A percentile compares a stretch with the other conserved stretches of the same genome.
Conservation (phyloP, 345 rosid genomes). For the Lepidium sativum region DNA sequence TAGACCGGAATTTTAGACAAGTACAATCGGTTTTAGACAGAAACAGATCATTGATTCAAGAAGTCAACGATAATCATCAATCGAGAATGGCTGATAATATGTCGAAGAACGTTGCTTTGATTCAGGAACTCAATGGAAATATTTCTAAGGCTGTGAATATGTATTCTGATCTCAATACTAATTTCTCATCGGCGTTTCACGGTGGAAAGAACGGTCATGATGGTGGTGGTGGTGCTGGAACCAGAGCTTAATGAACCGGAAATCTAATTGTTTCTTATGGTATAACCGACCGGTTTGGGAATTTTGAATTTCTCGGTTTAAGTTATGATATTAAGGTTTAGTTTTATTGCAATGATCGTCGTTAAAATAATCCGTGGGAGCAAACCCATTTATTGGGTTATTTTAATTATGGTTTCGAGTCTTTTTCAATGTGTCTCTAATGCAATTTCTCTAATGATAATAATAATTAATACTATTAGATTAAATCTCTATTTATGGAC, state of each 20-base stretch:
- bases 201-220: conserved; percentile 23
- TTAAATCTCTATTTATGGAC: background rate
- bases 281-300: conserved; percentile 22
- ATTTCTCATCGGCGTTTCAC: conserved; percentile 42
- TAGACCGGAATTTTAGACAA: conserved; percentile 45
- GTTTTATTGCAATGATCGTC: conserved; percentile 23
- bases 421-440: conserved; percentile 16
- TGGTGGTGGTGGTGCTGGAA: conserved; percentile 20
- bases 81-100: conserved; percentile 65
- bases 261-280: conserved; percentile 3
- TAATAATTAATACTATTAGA: background rate
- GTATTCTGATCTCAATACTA: conserved; percentile 52
- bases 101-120: conserved; percentile 84
- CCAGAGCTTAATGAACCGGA: conserved; percentile 18
- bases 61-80: conserved; percentile 86
- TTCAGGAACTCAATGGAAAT: conserved; percentile 82
- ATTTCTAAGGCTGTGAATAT: conserved; percentile 69
- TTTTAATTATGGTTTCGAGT: conserved; percentile 27
- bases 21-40: conserved; percentile 81
- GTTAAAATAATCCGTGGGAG: conserved; percentile 29
- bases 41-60: conserved; percentile 70
- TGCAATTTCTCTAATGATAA: conserved; percentile 22
- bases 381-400: conserved; percentile 25
- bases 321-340: background rate
- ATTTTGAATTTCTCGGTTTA: conserved; percentile 10